Evolutionary conservation across 768 basidiomycete genomes (phyloP).

Genomic region (Leccinum longicurvipes): DNA sequence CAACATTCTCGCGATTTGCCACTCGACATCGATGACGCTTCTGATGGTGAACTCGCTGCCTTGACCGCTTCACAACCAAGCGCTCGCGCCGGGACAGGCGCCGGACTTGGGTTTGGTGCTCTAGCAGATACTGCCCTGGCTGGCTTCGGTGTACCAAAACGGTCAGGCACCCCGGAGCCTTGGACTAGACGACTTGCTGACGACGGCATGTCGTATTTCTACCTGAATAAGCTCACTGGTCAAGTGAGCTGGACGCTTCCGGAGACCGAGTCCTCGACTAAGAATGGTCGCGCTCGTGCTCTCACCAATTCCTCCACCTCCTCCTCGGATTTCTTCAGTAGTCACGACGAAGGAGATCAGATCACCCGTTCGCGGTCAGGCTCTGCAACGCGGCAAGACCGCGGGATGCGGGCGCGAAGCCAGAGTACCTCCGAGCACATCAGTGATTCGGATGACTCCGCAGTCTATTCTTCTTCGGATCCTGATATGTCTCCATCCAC

Average conservation of each 20-base stretch:
- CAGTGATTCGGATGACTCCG: conserved; percentile 81
- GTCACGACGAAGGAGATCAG: conserved; percentile 22
- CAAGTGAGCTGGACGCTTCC: conserved; percentile 69
- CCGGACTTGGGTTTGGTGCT: conserved; percentile 46
- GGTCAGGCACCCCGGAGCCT: conserved; percentile 68
- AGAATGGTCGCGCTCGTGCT: conserved; percentile 33
- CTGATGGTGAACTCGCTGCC: conserved; percentile 61
- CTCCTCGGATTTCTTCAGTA: conserved; percentile 27
- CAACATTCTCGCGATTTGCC: conserved; percentile 85
- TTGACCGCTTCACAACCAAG: conserved; percentile 51
- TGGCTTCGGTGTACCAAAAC: conserved; percentile 60
- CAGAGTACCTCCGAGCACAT: conserved; percentile 40
- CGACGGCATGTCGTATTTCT: conserved; percentile 79
- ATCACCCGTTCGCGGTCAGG: conserved; percentile 31
- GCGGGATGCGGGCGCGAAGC: conserved; percentile 25
- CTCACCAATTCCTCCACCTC: conserved; percentile 33
- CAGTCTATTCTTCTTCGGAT: conserved; percentile 38
- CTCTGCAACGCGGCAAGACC: conserved; percentile 32
- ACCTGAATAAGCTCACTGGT: conserved; percentile 68
- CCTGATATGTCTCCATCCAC: conserved; percentile 29
- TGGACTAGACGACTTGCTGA: conserved; percentile 81
- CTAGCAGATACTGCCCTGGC: conserved; percentile 37
- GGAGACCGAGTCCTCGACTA: conserved; percentile 33
- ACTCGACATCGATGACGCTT: conserved; percentile 60
- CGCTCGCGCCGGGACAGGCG: conserved; percentile 53